Percentiles rank a stretch among this genome's conserved stretches.
Conservation (phyloP, 345 rosid genomes). For the Schrenkiella parvula region DNA sequence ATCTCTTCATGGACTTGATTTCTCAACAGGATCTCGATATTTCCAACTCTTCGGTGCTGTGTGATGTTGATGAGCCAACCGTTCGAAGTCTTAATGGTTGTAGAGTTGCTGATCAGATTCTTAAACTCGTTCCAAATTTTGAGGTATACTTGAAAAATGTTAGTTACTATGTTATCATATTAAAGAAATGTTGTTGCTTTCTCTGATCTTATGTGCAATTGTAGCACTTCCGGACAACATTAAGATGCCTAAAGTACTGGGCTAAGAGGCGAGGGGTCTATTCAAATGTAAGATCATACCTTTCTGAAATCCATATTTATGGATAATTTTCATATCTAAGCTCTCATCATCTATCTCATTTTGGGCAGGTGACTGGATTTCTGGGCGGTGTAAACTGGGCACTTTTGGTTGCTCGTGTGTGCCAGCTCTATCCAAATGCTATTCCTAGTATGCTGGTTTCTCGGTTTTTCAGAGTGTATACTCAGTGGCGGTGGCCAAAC, state of each 20-base stretch:
- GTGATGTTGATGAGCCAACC: slow-evolving; percentile 79
- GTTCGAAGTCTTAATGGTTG: slow-evolving; percentile 98
- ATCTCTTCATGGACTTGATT: slow-evolving; percentile 7
- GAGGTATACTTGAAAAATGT: slow-evolving; percentile 47
- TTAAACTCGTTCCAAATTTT: slow-evolving; percentile 80
- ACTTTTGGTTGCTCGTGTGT: slow-evolving; percentile 64
- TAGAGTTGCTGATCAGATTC: slow-evolving; percentile 96
- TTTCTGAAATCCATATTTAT: neutral
- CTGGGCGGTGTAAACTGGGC: slow-evolving; percentile 85
- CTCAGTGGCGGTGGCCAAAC: slow-evolving; percentile 82
- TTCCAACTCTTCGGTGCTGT: slow-evolving; percentile 59
- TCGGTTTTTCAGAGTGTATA: slow-evolving; percentile 62
- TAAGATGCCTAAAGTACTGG: slow-evolving; percentile 69
- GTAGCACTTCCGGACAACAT: slow-evolving; percentile 62
- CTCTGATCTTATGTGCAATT: slow-evolving; percentile 27
- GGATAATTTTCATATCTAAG: neutral
- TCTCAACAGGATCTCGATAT: slow-evolving; percentile 77
- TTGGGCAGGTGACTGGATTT: slow-evolving; percentile 61
- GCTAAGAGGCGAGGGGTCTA: slow-evolving; percentile 72
- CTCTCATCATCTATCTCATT: neutral
- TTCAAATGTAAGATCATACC: slow-evolving; percentile 54
- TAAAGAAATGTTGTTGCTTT: neutral
- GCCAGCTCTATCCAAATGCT: slow-evolving; percentile 81
- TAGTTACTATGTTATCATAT: neutral
- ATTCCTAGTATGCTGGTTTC: slow-evolving; percentile 68